phyloP scores from a whole-genome alignment of 2,329 filamentous ascomycete genomes.

The Sarocladiaceae sp. region DNA sequence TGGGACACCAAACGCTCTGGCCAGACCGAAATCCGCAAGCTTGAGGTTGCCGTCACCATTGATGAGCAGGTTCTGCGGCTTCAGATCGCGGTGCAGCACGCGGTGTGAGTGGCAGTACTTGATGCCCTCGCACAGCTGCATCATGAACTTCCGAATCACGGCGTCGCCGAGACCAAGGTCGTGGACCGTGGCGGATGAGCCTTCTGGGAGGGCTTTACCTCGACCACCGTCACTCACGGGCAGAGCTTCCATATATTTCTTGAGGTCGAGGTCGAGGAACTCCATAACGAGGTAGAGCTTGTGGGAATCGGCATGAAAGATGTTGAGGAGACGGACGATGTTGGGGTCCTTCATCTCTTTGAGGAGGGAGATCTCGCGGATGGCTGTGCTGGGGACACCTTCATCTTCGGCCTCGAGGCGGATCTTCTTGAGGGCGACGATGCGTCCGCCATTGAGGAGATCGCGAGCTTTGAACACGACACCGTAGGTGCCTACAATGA shows the following conservation, averaged over 20 bases:
- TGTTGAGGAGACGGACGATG: slow-evolving; percentile 83
- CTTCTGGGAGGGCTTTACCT: slow-evolving; percentile 78
- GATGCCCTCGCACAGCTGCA: slow-evolving; percentile 76
- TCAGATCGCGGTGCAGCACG: slow-evolving; percentile 80
- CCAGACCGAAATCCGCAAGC: slow-evolving; percentile 83
- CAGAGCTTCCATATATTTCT: slow-evolving; percentile 93
- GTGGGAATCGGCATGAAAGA: slow-evolving; percentile 89
- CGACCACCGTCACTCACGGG: slow-evolving; percentile 78
- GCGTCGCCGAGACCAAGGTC: slow-evolving; percentile 67
- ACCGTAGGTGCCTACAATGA: slow-evolving; percentile 73
- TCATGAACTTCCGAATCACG: slow-evolving; percentile 92
- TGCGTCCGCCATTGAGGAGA: slow-evolving; percentile 72
- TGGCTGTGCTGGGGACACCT: slow-evolving; percentile 85
- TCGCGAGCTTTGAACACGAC: slow-evolving; percentile 94
- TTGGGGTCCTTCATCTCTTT: slow-evolving; percentile 93
- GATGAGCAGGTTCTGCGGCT: slow-evolving; percentile 86
- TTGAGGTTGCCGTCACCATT: slow-evolving; percentile 83
- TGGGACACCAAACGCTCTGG: slow-evolving; percentile 84
- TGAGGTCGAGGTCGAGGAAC: slow-evolving; percentile 84
- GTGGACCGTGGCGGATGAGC: slow-evolving; percentile 56
- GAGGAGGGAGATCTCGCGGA: slow-evolving; percentile 87
- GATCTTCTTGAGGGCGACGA: slow-evolving; percentile 93
- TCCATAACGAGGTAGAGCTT: slow-evolving; percentile 93
- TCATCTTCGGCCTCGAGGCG: slow-evolving; percentile 92
- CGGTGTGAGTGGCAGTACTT: slow-evolving; percentile 86